Percentiles rank a stretch among this genome's conserved stretches.
Conservation (phyloP, 2,329 filamentous ascomycete genomes). For the Rosellinia necatrix region DNA sequence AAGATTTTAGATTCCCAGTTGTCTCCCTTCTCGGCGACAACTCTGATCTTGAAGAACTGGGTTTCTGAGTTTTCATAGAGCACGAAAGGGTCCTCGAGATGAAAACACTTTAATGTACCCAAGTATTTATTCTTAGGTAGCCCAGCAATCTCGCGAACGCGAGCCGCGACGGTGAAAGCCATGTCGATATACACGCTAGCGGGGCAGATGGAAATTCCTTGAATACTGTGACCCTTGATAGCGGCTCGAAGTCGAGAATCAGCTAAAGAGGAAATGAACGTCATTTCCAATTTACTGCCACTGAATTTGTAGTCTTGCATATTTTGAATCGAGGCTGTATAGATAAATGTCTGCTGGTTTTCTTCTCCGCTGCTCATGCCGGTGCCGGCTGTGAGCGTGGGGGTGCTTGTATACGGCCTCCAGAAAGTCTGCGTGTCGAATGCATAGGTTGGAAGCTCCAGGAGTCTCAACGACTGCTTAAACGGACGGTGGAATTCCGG, state of each 20-base stretch:
- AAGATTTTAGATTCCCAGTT: slow-evolving; percentile 14
- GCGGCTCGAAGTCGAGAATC: slow-evolving; percentile 13
- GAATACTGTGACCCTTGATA: slow-evolving; percentile 23
- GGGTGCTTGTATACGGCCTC: slow-evolving; percentile 19
- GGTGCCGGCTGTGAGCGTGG: slow-evolving; percentile 11
- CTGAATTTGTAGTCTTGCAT: slow-evolving; percentile 3
- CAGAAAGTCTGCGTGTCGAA: slow-evolving; percentile 25
- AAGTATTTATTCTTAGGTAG: background rate
- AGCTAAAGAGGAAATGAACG: slow-evolving; percentile 19
- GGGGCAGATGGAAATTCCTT: slow-evolving; percentile 21
- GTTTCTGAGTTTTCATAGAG: slow-evolving; percentile 5
- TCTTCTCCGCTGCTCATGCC: background rate
- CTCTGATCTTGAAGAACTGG: slow-evolving; percentile 15
- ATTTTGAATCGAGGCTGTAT: slow-evolving; percentile 23
- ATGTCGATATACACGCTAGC: slow-evolving; percentile 28
- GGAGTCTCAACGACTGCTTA: slow-evolving; percentile 3
- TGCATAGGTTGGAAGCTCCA: slow-evolving; percentile 25
- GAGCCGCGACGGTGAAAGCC: slow-evolving; percentile 24
- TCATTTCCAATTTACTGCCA: slow-evolving; percentile 16
- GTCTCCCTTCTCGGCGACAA: slow-evolving; percentile 2
- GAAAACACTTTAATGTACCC: slow-evolving; percentile 3
- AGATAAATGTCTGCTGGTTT: background rate
- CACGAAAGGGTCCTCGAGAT: slow-evolving; percentile 20
- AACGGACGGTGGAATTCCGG: slow-evolving; percentile 19
- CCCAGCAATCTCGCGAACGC: slow-evolving; percentile 7